A percentile compares a stretch with the other conserved stretches of the same genome.
phyloP scores from a whole-genome alignment of 2,329 filamentous ascomycete genomes.

The Emydomyces testavorans region DNA sequence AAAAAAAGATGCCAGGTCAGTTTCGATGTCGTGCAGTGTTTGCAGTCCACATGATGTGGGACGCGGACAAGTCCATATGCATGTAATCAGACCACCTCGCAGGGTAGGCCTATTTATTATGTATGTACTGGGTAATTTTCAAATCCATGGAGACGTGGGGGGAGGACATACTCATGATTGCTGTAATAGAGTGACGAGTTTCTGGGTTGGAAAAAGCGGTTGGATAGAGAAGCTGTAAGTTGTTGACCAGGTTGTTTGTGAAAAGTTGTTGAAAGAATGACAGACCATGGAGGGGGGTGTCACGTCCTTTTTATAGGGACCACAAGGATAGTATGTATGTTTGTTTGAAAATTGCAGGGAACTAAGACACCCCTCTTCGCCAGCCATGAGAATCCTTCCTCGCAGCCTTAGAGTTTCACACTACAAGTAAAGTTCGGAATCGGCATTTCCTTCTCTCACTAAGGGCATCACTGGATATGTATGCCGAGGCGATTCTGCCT shows the following conservation, averaged over 20 bases:
- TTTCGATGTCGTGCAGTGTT: neutral
- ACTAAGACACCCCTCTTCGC: neutral
- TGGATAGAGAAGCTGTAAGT: neutral
- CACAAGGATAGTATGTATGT: too few relatives aligned
- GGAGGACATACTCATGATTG: slow-evolving; percentile 13
- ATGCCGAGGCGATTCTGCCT: too few relatives aligned
- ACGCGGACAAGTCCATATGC: slow-evolving; percentile 5
- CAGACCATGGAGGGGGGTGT: neutral
- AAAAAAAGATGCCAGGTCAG: neutral
- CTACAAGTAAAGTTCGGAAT: too few relatives aligned
- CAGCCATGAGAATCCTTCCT: too few relatives aligned
- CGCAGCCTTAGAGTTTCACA: too few relatives aligned
- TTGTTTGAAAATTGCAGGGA: too few relatives aligned
- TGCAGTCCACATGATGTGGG: slow-evolving; percentile 8
- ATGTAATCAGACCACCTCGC: slow-evolving; percentile 7
- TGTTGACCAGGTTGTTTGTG: neutral
- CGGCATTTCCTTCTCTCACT: too few relatives aligned
- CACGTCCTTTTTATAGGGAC: neutral
- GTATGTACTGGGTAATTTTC: neutral
- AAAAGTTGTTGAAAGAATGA: neutral
- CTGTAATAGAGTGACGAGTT: neutral
- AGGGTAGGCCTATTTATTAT: slow-evolving; percentile 1
- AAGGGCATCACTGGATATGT: too few relatives aligned
- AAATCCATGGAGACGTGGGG: slow-evolving; percentile 4
- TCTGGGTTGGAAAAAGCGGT: neutral